Conservation (phyloP, 805 yeast species). For the Tetrapisispora nanseiensis region DNA sequence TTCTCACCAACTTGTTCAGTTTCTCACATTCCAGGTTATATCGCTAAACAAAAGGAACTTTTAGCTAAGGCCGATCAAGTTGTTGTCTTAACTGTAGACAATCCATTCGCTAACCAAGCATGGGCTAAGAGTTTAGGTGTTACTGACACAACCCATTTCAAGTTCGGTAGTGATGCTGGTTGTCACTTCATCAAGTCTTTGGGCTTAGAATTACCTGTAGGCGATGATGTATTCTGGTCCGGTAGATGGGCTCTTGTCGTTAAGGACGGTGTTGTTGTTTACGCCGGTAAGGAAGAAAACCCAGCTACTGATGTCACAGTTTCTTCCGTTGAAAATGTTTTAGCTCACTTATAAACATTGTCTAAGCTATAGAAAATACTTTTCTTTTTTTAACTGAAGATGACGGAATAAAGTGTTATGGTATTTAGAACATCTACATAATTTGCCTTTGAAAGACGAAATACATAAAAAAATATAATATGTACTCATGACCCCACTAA, state of each 20-base stretch:
- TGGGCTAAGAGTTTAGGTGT: slow-evolving; percentile 44
- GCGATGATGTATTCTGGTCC: slow-evolving; percentile 48
- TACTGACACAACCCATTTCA: slow-evolving; percentile 30
- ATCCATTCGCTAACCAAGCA: slow-evolving; percentile 60
- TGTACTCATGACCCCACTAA: too few relatives aligned
- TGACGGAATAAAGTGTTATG: too few relatives aligned
- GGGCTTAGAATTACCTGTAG: slow-evolving; percentile 49
- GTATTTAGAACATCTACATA: too few relatives aligned
- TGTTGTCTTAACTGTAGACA: slow-evolving; percentile 56
- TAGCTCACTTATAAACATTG: slow-evolving; percentile 21
- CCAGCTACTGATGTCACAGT: slow-evolving; percentile 31
- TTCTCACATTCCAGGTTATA: slow-evolving; percentile 61
- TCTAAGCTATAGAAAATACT: too few relatives aligned
- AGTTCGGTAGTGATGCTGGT: slow-evolving; percentile 60
- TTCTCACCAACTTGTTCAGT: slow-evolving; percentile 77
- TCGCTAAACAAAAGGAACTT: slow-evolving; percentile 40
- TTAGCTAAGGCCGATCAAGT: slow-evolving; percentile 50
- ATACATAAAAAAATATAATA: too few relatives aligned
- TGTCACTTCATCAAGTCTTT: slow-evolving; percentile 48
- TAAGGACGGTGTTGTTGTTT: slow-evolving; percentile 44
- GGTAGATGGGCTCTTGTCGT: slow-evolving; percentile 66
- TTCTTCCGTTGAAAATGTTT: slow-evolving; percentile 28
- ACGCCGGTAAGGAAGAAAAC: slow-evolving; percentile 33
- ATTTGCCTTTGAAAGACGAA: too few relatives aligned
- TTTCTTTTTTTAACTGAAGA: too few relatives aligned